Base-by-base conservation (phyloP, 371 early-diverging fungal species). In the Mucor racemosus region DNA sequence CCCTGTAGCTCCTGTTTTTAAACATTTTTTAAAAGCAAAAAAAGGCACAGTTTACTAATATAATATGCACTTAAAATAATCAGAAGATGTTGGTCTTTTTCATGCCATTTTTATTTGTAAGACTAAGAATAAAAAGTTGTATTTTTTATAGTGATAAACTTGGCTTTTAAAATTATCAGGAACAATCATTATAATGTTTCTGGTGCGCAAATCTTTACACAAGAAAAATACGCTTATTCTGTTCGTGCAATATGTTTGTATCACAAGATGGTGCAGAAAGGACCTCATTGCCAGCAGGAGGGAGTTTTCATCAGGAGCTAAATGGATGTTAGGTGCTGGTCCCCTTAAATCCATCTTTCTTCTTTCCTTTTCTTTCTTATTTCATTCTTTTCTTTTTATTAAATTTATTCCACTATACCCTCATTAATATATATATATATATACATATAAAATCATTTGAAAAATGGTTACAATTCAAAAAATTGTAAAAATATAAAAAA, bases 401-500 rank as follows among this genome's bases (percentile, higher is more conserved):
- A 11, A 38, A 26, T 26, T 26, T 26, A 26, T 26, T 26, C 3
- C 26, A 26, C 3, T 26, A 26, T 26, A 26, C 38, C 38, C 9
- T 46, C 9, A 48, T 35, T 17, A 60, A 35, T 15, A 35, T 50
- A 50, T 9, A 7, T 26, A 26, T 26, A 1, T 26, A 26, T 26
- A 26, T 26, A 26, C 3, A 53, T 33, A 34, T 19, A 19, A 2
- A 34, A 19, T 48, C 48, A 19, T 44, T 55, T 17, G 40, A 5
- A 41, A 14, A 15, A 71, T 71, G 71, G 66, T 62, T 13, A 63
- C 58, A 17, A 36, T n/a, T 17, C 19, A 58, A 35, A 71, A 71
- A 55, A 59, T 71, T 46, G 71, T 71, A 71, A 41, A 21, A 35
- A 11, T 21, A 19, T 36, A 9, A 11, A 38, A 9, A 11, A 38